These are phyloP conservation scores for Anisodus tanguticus DNA, from an alignment of 257 asterid genomes.

Conservation along the genomic window DNA sequence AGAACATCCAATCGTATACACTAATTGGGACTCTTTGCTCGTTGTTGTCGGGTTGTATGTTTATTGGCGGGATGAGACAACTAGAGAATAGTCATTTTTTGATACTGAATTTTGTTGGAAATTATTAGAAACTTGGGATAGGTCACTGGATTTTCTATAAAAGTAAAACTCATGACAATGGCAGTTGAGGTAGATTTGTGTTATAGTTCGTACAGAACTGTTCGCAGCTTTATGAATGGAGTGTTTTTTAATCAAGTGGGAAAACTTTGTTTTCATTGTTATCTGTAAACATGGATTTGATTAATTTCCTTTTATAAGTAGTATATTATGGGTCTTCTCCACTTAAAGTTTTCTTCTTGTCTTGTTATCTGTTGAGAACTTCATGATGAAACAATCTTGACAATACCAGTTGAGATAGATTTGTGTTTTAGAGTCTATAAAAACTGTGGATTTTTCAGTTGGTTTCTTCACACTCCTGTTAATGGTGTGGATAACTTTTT, in stretches of 20 bases:
- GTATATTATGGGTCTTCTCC: neutral
- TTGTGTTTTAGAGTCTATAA: neutral
- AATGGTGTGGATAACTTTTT: too few relatives aligned
- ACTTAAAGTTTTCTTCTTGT: neutral
- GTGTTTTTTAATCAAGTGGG: neutral
- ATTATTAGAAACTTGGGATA: neutral
- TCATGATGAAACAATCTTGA: neutral
- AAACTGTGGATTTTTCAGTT: too few relatives aligned
- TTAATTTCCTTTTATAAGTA: neutral
- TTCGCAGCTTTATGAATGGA: neutral
- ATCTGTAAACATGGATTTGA: neutral
- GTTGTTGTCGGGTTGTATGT: neutral
- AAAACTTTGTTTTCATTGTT: neutral
- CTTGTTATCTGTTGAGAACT: conserved; percentile 17
- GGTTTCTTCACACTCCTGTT: too few relatives aligned
- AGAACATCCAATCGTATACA: neutral
- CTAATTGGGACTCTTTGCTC: conserved; percentile 2
- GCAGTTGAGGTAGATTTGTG: conserved; percentile 14
- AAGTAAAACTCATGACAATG: neutral
- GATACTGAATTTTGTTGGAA: neutral
- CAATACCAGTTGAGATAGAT: neutral
- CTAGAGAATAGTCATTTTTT: neutral
- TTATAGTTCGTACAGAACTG: neutral
- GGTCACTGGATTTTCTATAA: neutral
- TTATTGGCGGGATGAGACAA: neutral